Base-by-base conservation (phyloP, 208 protist genomes). In the Acanthamoeba royreba region DNA sequence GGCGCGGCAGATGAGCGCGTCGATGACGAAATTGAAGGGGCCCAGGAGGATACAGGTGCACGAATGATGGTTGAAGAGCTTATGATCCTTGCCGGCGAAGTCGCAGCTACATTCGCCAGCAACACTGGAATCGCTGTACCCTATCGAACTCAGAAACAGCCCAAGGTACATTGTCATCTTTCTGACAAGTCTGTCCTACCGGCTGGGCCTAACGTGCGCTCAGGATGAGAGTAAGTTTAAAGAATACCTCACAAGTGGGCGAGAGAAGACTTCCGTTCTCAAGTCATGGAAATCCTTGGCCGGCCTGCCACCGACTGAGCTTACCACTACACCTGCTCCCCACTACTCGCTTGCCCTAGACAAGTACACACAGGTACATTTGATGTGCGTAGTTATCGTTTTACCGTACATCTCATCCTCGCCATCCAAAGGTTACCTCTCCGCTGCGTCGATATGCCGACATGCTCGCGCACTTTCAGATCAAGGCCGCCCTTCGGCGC, bases 31-130 rank as follows among this genome's bases (percentile, higher is more conserved):
- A 15, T 53, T 4, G 74, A 85, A 28, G 74, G 43, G 9, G 31
- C 53, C 7, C 38, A 53, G 25, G 74, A 85, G 25, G 38, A 45
- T 45, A 1, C 38, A 45, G 74, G 74, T 28, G 74, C 74, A n/a
- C 74, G 74, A 38, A 90, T 90, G 53, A 58, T 90, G 46, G 83
- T 90, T 13, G 83, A 90, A 52, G 83, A 90, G 83, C 28, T 90
- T 9, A 90, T 90, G 83, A 58, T 90, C 8, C 53, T 90, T 11
- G 46, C 83, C 15, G 83, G 83, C 35, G 83, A 90, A n/a, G 28
- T 90, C 46, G 83, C 83, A 4, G 83, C 43, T 52, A 61, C 3
- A 25, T 90, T 90, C 38, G 83, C 83, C 19, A n/a, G 40, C 11
- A 42, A 4, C 7, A 17, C 33, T 15, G 52, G 9, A 3, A 4